Evolutionary conservation across 176 grass and related monocot genomes (phyloP).

Genomic region (Carex littledalei): DNA sequence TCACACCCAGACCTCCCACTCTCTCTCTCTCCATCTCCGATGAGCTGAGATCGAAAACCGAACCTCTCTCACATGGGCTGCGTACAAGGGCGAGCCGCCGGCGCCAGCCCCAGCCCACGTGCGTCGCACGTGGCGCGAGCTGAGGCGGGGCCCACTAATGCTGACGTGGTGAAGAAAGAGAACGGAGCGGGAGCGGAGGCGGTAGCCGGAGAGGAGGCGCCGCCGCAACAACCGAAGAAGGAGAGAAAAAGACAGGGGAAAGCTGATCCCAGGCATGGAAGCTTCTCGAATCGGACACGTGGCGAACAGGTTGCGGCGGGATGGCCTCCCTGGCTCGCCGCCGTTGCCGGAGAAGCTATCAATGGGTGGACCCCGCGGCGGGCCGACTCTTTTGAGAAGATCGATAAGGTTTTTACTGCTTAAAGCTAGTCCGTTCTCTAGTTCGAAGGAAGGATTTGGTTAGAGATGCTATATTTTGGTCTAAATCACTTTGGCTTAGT

Average conservation of each 20-base stretch:
- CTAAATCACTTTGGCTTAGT: not conserved
- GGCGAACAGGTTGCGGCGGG: constrained; percentile 70
- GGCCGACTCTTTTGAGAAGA: constrained; percentile 85
- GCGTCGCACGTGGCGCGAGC: constrained; percentile 18
- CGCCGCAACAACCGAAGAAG: constrained; percentile 13
- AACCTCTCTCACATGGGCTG: constrained; percentile 50
- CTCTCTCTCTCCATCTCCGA: constrained; percentile 4
- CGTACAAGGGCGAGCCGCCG: constrained; percentile 55
- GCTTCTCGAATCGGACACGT: constrained; percentile 58
- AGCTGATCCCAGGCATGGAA: constrained; percentile 31
- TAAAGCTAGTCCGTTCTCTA: constrained; percentile 25
- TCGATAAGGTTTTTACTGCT: constrained; percentile 53
- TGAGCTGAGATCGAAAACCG: not conserved
- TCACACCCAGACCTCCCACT: not conserved
- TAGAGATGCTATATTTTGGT: not conserved
- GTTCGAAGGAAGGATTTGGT: constrained; percentile 5
- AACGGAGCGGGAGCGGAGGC: constrained; percentile 28
- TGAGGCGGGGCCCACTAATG: constrained; percentile 13
- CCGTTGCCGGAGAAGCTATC: constrained; percentile 67
- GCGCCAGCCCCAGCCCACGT: constrained; percentile 24
- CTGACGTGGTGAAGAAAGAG: constrained; percentile 5
- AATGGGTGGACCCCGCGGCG: constrained; percentile 57
- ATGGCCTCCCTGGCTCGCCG: constrained; percentile 77
- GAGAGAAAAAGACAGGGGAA: constrained; percentile 27
- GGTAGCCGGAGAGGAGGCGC: constrained; percentile 5